Evolutionary conservation across 1,284 basidiomycete species (phyloP).

Genomic region (Boletus sp.): DNA sequence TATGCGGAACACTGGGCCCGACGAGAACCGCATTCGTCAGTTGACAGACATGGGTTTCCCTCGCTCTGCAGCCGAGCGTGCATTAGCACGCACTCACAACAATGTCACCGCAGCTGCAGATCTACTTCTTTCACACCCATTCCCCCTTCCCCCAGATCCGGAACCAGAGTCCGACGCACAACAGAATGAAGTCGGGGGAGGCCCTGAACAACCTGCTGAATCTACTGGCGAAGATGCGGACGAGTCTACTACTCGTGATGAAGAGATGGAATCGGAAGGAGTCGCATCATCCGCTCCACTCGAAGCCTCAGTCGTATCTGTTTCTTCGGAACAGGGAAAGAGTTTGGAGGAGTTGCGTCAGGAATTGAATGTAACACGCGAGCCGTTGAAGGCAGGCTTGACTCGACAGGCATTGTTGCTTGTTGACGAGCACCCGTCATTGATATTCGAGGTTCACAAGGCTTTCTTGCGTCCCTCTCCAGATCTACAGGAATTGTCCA

Average conservation of each 20-base stretch:
- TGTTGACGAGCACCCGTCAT: conserved; percentile 82
- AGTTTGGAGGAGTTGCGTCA: conserved; percentile 59
- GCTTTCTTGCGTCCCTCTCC: conserved; percentile 70
- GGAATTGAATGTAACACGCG: conserved; percentile 67
- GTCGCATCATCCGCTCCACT: conserved; percentile 16
- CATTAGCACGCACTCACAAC: conserved; percentile 82
- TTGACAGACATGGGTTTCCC: conserved; percentile 98
- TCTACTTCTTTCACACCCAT: conserved; percentile 80
- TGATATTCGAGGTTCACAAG: conserved; percentile 87
- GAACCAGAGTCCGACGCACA: conserved; percentile 37
- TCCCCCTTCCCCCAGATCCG: conserved; percentile 69
- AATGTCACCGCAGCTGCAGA: conserved; percentile 91
- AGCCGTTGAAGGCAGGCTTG: conserved; percentile 64
- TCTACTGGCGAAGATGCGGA: conserved; percentile 28
- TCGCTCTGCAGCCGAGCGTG: conserved; percentile 79
- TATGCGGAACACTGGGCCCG: conserved; percentile 51
- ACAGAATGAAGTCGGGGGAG: conserved; percentile 35
- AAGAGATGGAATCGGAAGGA: conserved; percentile 31
- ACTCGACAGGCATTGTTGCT: conserved; percentile 71
- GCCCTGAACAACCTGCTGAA: conserved; percentile 29
- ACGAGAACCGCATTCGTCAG: conserved; percentile 76
- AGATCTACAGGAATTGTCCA: conserved; percentile 59
- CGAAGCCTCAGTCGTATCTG: conserved; percentile 6
- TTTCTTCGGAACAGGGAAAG: conserved; percentile 41
- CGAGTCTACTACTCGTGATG: conserved; percentile 26